These are phyloP conservation scores for Halophytophthora polymorphica DNA, from an alignment of 352 stramenopile genomes.

Conservation along the genomic window DNA sequence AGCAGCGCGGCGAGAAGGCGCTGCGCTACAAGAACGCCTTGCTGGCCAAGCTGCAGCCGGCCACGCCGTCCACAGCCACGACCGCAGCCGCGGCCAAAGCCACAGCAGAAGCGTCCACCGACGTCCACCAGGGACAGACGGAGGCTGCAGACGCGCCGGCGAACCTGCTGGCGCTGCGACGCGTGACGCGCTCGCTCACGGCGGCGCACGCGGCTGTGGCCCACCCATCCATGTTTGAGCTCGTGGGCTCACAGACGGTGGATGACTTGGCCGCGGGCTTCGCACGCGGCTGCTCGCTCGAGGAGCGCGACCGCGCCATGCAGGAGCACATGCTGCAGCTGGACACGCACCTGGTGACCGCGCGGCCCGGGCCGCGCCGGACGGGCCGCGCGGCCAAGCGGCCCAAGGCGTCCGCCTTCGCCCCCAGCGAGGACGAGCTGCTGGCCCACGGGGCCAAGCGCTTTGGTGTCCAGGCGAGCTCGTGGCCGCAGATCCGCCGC, in stretches of 20 bases:
- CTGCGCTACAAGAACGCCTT: conserved; percentile 62
- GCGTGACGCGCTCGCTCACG: conserved; percentile 76
- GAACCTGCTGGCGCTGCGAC: conserved; percentile 35
- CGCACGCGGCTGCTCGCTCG: conserved; percentile 34
- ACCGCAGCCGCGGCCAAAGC: neutral
- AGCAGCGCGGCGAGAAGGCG: conserved; percentile 57
- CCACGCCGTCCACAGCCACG: conserved; percentile 2
- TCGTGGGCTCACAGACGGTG: conserved; percentile 63
- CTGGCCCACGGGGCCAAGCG: conserved; percentile 68
- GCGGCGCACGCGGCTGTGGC: conserved; percentile 74
- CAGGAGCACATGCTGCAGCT: conserved; percentile 65
- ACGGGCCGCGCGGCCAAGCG: too few relatives aligned
- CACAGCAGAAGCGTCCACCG: too few relatives aligned
- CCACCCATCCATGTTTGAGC: conserved; percentile 85
- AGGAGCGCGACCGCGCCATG: conserved; percentile 50
- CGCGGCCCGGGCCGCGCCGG: too few relatives aligned
- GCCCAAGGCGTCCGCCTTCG: too few relatives aligned
- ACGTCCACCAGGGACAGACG: too few relatives aligned
- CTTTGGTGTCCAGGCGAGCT: conserved; percentile 41
- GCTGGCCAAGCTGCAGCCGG: conserved; percentile 56
- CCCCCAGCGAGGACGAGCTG: conserved; percentile 55
- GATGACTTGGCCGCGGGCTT: conserved; percentile 54
- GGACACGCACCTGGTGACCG: conserved; percentile 62
- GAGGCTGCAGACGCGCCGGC: conserved; percentile 9
- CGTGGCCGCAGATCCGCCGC: conserved; percentile 61